Base-by-base conservation (phyloP, 2,329 filamentous ascomycete species). In the Exophiala lecanii-corni region DNA sequence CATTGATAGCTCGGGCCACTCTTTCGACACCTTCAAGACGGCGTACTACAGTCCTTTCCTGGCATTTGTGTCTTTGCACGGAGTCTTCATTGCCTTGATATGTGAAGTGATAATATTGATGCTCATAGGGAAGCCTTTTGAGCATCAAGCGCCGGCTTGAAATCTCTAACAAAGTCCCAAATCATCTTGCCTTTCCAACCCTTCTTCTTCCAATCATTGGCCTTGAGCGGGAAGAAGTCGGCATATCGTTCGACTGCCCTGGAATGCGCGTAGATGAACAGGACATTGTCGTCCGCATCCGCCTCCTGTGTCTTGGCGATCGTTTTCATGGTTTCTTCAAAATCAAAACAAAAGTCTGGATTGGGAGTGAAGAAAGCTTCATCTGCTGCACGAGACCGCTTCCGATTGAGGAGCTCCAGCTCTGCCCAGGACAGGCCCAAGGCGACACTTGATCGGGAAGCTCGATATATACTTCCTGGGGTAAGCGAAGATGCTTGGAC, bases 231-330 rank as follows among this genome's bases (percentile, higher is more conserved):
- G 34, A 62, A 58, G 38, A 51, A 43, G 39, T 58, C 47, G 17
- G 52, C 39, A 10, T 52, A 41, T 9, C 55, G 54, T 5, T 52
- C 41, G 34, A 61, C 26, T 4, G 46, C 47, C 16, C 36, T 33
- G 34, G 58, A 59, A 38, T 62, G 58, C 17, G 55, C 57, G n/a
- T 57, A 49, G 28, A 47, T 38, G 3, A 59, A 52, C 25, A 59
- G 50, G 5, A 60, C 50, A 37, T 58, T 51, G 2, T 53, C 46
- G 37, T 54, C 44, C 9, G 50, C 53, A 31, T 60, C 58, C 20
- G 37, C 36, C 4, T 31, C 5, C 19, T 41, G 38, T 9, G 33
- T 33, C 18, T 46, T 41, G 15, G 36, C 37, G 23, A 46, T 46
- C 31, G 38, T 46, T 32, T 41, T 26, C 10, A 41, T 36, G 16